These are phyloP conservation scores for Fulvia fulva DNA, from an alignment of 2,329 filamentous ascomycete species.

Conservation along the genomic window DNA sequence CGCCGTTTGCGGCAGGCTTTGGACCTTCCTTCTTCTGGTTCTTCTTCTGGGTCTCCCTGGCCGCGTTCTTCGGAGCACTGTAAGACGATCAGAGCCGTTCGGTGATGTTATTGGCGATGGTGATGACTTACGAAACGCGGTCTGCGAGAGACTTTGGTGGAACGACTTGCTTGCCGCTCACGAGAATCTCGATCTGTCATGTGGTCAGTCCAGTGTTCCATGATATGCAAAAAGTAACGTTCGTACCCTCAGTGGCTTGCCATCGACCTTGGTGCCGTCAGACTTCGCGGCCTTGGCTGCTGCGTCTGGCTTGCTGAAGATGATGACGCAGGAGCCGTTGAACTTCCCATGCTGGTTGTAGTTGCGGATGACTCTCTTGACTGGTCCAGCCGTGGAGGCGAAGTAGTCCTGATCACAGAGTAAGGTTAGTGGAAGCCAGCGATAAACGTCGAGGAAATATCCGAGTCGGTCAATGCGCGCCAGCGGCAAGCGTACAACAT, in stretches of 20 bases:
- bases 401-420: slow-evolving; percentile 85
- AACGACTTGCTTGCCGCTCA: slow-evolving; percentile 61
- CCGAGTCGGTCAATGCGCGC: neutral
- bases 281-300: slow-evolving; percentile 81
- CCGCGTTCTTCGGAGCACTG: slow-evolving; percentile 34
- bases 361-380: slow-evolving; percentile 86
- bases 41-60: slow-evolving; percentile 27
- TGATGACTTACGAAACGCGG: slow-evolving; percentile 67
- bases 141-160: slow-evolving; percentile 74
- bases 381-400: slow-evolving; percentile 74
- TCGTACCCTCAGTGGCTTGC: slow-evolving; percentile 80
- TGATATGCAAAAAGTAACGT: neutral
- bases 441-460: neutral
- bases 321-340: slow-evolving; percentile 86
- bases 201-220: neutral
- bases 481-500: neutral
- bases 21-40: slow-evolving; percentile 28
- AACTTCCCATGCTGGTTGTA: slow-evolving; percentile 91
- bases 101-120: neutral
- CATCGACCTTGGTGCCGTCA: slow-evolving; percentile 87
- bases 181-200: slow-evolving; percentile 83
- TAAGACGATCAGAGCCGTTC: slow-evolving; percentile 17
- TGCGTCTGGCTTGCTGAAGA: slow-evolving; percentile 75
- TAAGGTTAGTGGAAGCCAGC: slow-evolving; percentile 57
- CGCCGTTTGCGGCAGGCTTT: slow-evolving; percentile 52